These are phyloP conservation scores for Diplodia scrobiculata DNA, from an alignment of 2,329 filamentous ascomycete genomes.

Conservation along the genomic window DNA sequence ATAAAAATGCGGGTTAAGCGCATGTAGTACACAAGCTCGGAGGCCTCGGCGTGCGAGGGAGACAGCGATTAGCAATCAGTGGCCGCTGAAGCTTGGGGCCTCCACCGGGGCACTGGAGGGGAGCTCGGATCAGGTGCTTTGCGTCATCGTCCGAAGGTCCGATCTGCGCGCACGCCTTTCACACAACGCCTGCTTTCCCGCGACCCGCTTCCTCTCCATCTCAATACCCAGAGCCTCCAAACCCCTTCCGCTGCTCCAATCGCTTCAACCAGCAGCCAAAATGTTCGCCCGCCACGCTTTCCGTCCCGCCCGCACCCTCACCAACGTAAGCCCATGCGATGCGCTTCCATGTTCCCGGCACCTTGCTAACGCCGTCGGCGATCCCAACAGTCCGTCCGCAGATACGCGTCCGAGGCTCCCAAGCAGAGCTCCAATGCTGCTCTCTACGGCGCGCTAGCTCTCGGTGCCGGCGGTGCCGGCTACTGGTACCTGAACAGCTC, in stretches of 20 bases:
- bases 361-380: constrained; percentile 30
- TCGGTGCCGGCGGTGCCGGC: constrained; percentile 60
- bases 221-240: background rate
- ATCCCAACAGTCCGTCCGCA: constrained; percentile 60
- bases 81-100: background rate
- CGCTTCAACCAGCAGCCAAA: constrained; percentile 30
- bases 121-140: constrained; percentile 2
- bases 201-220: constrained; percentile 14
- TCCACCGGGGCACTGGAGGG: background rate
- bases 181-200: background rate
- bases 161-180: constrained; percentile 27
- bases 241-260: constrained; percentile 13
- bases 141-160: constrained; percentile 20
- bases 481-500: constrained; percentile 52
- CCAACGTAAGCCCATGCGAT: constrained; percentile 40
- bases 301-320: constrained; percentile 47
- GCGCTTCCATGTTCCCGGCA: constrained; percentile 31
- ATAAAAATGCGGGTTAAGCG: too few species aligned
- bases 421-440: constrained; percentile 62
- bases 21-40: too few species aligned
- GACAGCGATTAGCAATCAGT: constrained; percentile 15
- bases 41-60: background rate
- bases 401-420: constrained; percentile 69
- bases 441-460: constrained; percentile 61
- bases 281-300: constrained; percentile 51